A percentile compares a stretch with the other conserved stretches of the same genome.
Conservation (phyloP, 2,329 filamentous ascomycete species). For the Parasarocladium wereldwijsianum region DNA sequence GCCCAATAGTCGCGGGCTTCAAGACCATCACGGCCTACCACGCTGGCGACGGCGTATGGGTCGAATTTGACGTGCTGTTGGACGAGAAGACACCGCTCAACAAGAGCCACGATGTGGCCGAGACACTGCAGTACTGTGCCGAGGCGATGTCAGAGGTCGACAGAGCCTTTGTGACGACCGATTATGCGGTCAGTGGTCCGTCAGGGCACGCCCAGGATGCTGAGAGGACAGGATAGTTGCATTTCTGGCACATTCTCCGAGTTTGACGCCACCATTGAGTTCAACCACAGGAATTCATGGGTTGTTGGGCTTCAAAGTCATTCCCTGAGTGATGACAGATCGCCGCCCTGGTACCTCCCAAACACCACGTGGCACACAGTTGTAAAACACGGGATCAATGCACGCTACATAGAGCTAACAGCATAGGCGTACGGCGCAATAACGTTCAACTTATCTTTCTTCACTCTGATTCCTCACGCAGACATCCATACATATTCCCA, state of each 20-base stretch:
- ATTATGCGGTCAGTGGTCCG: slow-evolving; percentile 18
- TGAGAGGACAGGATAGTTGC: slow-evolving; percentile 6
- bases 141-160: slow-evolving; percentile 17
- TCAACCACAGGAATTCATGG: too few species aligned
- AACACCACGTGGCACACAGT: too few species aligned
- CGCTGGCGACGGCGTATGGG: slow-evolving; percentile 19
- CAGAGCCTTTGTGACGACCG: slow-evolving; percentile 18
- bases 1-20: slow-evolving; percentile 16
- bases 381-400: too few species aligned
- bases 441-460: too few species aligned
- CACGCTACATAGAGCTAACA: too few species aligned
- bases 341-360: too few species aligned
- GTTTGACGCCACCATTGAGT: too few species aligned
- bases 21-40: slow-evolving; percentile 20
- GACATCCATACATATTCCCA: slow-evolving; percentile 19
- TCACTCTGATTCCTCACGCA: slow-evolving; percentile 7
- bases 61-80: slow-evolving; percentile 17
- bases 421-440: too few species aligned
- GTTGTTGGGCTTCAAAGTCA: too few species aligned
- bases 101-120: slow-evolving; percentile 17
- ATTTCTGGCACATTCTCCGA: too few species aligned
- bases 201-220: slow-evolving; percentile 15
- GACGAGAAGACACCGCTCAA: slow-evolving; percentile 16
- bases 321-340: too few species aligned
- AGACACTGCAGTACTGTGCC: slow-evolving; percentile 19